Evolutionary conservation across 805 yeast species (phyloP).

Genomic region (Millerago galiae): DNA sequence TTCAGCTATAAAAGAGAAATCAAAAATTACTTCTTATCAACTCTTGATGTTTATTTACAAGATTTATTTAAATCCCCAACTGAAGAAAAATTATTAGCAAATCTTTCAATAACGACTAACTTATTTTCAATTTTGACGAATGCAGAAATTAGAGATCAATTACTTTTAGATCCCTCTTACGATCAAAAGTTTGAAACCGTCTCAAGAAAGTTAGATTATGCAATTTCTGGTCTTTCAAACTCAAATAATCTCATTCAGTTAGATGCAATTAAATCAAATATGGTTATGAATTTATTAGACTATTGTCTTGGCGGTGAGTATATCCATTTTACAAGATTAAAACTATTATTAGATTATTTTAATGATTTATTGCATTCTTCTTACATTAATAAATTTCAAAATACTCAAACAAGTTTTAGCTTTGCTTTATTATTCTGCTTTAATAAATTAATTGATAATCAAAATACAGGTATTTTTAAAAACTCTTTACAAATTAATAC

Average conservation of each 20-base stretch:
- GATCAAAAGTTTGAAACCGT: conserved; percentile 21
- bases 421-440: conserved; percentile 4
- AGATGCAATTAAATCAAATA: conserved; percentile 18
- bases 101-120: conserved; percentile 14
- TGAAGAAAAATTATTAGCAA: conserved; percentile 8
- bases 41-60: conserved; percentile 11
- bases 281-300: conserved; percentile 14
- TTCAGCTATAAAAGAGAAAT: conserved; percentile 19
- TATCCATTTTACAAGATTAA: conserved; percentile 10
- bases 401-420: conserved; percentile 5
- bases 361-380: conserved; percentile 8
- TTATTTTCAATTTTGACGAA: conserved; percentile 20
- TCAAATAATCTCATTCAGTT: conserved; percentile 3
- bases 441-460: conserved; percentile 1
- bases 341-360: conserved; percentile 10
- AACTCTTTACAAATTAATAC: conserved; percentile 8
- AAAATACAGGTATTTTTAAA: conserved; percentile 1
- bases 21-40: conserved; percentile 9
- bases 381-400: not conserved
- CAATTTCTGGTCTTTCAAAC: conserved; percentile 8
- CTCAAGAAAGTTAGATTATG: conserved; percentile 18
- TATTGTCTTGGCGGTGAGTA: conserved; percentile 14
- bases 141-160: conserved; percentile 14
- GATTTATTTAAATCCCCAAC: conserved; percentile 13
- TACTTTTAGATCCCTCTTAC: conserved; percentile 16